phyloP scores from a whole-genome alignment of 1,139 yeast genomes.

The Spencermartinsiella ligniputridi region DNA sequence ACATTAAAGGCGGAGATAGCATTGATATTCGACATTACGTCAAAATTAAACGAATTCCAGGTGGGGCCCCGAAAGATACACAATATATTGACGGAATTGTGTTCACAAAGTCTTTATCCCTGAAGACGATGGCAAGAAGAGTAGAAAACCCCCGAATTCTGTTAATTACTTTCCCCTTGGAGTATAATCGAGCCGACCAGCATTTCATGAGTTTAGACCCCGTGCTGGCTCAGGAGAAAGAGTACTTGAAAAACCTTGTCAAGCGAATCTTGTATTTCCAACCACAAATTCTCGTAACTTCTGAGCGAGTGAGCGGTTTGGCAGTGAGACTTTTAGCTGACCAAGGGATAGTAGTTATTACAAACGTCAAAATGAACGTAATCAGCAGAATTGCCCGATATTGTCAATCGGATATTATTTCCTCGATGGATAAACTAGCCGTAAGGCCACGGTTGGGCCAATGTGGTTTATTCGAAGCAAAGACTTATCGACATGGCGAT shows the following conservation, averaged over 20 bases:
- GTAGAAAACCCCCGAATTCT: slow-evolving; percentile 71
- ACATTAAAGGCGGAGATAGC: slow-evolving; percentile 60
- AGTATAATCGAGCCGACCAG: slow-evolving; percentile 66
- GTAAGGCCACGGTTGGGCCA: slow-evolving; percentile 61
- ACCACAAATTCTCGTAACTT: slow-evolving; percentile 78
- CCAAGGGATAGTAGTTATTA: slow-evolving; percentile 72
- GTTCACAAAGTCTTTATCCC: slow-evolving; percentile 81
- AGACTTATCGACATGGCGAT: slow-evolving; percentile 51
- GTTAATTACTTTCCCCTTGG: slow-evolving; percentile 83
- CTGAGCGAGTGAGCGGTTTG: slow-evolving; percentile 77
- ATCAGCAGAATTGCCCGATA: slow-evolving; percentile 74
- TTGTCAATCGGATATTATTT: slow-evolving; percentile 76
- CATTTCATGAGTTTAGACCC: slow-evolving; percentile 77
- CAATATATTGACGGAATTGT: slow-evolving; percentile 70
- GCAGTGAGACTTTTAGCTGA: slow-evolving; percentile 73
- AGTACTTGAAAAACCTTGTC: slow-evolving; percentile 76
- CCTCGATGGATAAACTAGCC: slow-evolving; percentile 61
- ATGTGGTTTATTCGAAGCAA: slow-evolving; percentile 68
- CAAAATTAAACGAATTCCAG: slow-evolving; percentile 78
- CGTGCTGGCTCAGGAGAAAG: slow-evolving; percentile 82
- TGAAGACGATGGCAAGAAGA: slow-evolving; percentile 66
- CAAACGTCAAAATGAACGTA: slow-evolving; percentile 77
- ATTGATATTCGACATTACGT: slow-evolving; percentile 84
- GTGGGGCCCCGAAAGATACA: slow-evolving; percentile 60
- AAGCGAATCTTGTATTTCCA: slow-evolving; percentile 69